Evolutionary conservation across 106 monocot genomes (phyloP).

Genomic region (Dendrobium huoshanense): DNA sequence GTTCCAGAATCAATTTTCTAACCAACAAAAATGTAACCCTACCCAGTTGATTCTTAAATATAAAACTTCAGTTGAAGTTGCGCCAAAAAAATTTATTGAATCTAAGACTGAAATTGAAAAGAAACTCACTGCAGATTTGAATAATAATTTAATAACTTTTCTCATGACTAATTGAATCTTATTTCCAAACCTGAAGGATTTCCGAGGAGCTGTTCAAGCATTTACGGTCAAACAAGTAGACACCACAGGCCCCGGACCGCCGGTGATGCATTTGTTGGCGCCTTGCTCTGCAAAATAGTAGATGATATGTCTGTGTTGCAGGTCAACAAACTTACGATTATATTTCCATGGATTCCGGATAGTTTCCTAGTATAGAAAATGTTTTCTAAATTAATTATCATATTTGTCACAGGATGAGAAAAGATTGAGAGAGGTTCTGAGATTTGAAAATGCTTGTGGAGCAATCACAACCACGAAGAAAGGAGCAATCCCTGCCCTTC

Average conservation of each 20-base stretch:
- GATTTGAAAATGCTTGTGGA: conserved; percentile 67
- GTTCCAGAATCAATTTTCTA: too few relatives aligned
- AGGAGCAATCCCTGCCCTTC: conserved; percentile 92
- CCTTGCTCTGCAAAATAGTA: conserved; percentile 46
- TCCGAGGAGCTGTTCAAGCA: conserved; percentile 55
- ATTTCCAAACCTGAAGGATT: conserved; percentile 43
- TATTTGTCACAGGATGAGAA: conserved; percentile 55
- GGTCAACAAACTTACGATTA: conserved; percentile 13
- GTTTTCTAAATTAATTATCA: too few relatives aligned
- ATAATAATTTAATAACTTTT: too few relatives aligned
- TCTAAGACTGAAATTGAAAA: too few relatives aligned
- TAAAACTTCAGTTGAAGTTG: too few relatives aligned
- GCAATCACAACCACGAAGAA: conserved; percentile 89
- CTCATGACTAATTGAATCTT: neutral
- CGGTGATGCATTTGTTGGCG: conserved; percentile 88
- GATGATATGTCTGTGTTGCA: conserved; percentile 63
- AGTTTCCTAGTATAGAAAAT: too few relatives aligned
- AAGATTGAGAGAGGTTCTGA: conserved; percentile 53
- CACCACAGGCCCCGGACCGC: conserved; percentile 59
- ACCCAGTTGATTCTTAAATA: too few relatives aligned
- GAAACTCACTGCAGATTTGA: too few relatives aligned
- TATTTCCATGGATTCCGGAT: too few relatives aligned
- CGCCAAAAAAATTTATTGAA: too few relatives aligned
- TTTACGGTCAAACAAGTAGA: conserved; percentile 63
- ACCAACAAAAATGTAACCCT: too few relatives aligned